These are phyloP conservation scores for Euphorbia celastroides DNA, from an alignment of 441 rosid genomes.

Conservation along the genomic window DNA sequence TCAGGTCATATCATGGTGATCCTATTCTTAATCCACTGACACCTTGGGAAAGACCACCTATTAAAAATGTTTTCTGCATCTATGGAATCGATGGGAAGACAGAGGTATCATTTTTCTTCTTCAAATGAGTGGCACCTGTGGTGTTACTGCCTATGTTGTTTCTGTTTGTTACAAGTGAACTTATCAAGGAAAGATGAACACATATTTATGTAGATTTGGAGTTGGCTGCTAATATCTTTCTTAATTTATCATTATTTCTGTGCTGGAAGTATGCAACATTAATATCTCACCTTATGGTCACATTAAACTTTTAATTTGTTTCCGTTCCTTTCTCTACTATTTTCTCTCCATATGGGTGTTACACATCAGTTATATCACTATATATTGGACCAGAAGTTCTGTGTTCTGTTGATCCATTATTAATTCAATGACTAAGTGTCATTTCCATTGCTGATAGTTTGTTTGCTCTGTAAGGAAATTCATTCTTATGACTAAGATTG, in stretches of 20 bases:
- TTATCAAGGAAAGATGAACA: constrained; percentile 5
- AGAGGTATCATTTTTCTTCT: constrained; percentile 53
- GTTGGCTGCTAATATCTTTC: not conserved
- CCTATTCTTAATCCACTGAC: constrained; percentile 91
- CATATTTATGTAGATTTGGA: not conserved
- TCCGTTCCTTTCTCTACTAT: not conserved
- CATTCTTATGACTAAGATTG: constrained; percentile 21
- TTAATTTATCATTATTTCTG: not conserved
- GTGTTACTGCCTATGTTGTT: not conserved
- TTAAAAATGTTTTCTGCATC: constrained; percentile 90
- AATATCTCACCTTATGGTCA: not conserved
- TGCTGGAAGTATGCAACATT: constrained; percentile 9
- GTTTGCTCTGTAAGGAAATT: constrained; percentile 17
- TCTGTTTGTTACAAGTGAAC: not conserved
- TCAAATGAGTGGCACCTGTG: constrained; percentile 13
- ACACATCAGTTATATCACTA: not conserved
- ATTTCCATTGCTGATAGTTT: not conserved
- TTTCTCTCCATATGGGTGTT: not conserved
- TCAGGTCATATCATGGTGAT: constrained; percentile 84
- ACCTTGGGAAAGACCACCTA: constrained; percentile 99
- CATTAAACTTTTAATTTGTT: not conserved
- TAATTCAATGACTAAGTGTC: constrained; percentile 5
- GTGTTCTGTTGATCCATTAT: not conserved
- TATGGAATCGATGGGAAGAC: constrained; percentile 86
- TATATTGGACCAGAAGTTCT: constrained; percentile 8